Evolutionary conservation across 345 rosid genomes (phyloP).

Genomic region (Eucalyptus sp.): DNA sequence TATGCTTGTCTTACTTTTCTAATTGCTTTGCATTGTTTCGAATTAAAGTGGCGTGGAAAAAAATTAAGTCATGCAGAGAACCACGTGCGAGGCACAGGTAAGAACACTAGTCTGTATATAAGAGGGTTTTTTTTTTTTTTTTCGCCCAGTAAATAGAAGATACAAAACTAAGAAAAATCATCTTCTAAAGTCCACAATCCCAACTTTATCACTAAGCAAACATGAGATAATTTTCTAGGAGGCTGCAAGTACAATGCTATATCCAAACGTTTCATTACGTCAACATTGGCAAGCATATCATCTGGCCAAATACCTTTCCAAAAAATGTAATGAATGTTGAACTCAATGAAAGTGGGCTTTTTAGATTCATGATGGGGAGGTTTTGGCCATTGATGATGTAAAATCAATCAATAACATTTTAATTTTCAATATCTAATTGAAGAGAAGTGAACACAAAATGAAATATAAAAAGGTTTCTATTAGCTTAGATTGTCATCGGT

Average conservation of each 20-base stretch:
- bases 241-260: accelerated
- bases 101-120: not conserved
- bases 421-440: not conserved
- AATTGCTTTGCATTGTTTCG: not conserved
- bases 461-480: not conserved
- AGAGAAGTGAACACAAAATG: not conserved
- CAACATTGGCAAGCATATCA: too few species aligned
- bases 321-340: too few species aligned
- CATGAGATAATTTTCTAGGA: too few species aligned
- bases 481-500: not conserved
- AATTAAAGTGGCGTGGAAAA: not conserved
- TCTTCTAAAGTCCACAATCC: too few species aligned
- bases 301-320: accelerated
- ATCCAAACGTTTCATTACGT: too few species aligned
- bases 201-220: too few species aligned
- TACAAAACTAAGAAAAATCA: too few species aligned
- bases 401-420: not conserved
- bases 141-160: accelerated
- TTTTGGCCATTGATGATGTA: not conserved
- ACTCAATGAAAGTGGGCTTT: not conserved
- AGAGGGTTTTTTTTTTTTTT: too few species aligned
- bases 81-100: not conserved
- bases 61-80: not conserved
- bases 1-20: not conserved
- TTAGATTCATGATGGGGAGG: not conserved